Conservation (phyloP, 1,284 basidiomycete genomes). For the Cutaneotrichosporon sp. region DNA sequence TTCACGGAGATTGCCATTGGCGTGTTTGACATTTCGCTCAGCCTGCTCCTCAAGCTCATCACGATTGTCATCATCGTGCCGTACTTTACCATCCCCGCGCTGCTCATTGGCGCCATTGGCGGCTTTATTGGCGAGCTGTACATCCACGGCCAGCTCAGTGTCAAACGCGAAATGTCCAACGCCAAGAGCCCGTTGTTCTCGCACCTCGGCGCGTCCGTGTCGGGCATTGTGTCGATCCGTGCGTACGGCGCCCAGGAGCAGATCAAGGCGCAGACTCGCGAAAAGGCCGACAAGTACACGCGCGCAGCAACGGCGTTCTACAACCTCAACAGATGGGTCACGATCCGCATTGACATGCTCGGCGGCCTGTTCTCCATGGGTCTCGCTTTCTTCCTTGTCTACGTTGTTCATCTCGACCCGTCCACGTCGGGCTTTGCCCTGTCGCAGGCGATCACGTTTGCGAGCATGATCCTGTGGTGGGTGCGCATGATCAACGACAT, state of each 20-base stretch:
- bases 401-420: conserved; percentile 36
- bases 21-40: conserved; percentile 43
- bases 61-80: conserved; percentile 54
- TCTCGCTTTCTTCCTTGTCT: conserved; percentile 43
- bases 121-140: conserved; percentile 52
- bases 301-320: conserved; percentile 41
- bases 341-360: conserved; percentile 45
- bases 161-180: conserved; percentile 66
- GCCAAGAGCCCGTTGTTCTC: conserved; percentile 61
- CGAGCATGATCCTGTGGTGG: conserved; percentile 36
- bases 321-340: conserved; percentile 48
- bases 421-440: conserved; percentile 46
- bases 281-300: conserved; percentile 46
- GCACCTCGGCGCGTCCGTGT: conserved; percentile 63
- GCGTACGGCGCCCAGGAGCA: conserved; percentile 46
- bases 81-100: conserved; percentile 42
- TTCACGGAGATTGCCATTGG: conserved; percentile 38
- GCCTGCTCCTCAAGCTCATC: conserved; percentile 50
- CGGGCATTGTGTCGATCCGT: conserved; percentile 56
- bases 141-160: conserved; percentile 66
- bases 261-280: conserved; percentile 36
- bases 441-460: conserved; percentile 46
- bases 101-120: conserved; percentile 51
- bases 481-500: conserved; percentile 48
- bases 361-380: conserved; percentile 42